phyloP scores from a whole-genome alignment of 257 asterid species.

The Penstemon eatonii region DNA sequence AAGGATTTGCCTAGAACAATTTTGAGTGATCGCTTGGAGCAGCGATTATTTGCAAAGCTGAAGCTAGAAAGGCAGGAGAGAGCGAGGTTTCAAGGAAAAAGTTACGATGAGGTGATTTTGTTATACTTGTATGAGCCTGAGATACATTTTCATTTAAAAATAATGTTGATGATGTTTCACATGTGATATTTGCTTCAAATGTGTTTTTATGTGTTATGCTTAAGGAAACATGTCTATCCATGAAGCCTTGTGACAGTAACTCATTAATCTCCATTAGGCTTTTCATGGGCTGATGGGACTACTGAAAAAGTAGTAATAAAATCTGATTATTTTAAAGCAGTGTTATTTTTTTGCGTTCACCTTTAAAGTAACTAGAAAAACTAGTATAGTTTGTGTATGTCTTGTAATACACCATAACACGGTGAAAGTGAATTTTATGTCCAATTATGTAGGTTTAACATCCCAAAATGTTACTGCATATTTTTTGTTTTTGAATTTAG shows the following conservation, averaged over 20 bases:
- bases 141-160: constrained; percentile 12
- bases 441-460: not conserved
- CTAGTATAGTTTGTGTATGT: not conserved
- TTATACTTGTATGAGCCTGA: constrained; percentile 21
- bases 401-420: constrained; percentile 12
- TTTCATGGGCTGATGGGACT: constrained; percentile 9
- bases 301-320: not conserved
- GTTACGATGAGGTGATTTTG: constrained; percentile 75
- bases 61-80: constrained; percentile 87
- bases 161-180: not conserved
- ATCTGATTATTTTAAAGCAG: not conserved
- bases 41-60: constrained; percentile 64
- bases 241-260: constrained; percentile 10
- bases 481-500: not conserved
- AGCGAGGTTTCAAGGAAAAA: constrained; percentile 74
- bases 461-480: not conserved
- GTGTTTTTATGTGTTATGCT: constrained; percentile 14
- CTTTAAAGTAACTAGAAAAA: not conserved
- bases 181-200: not conserved
- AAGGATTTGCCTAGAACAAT: constrained; percentile 90
- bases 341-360: not conserved
- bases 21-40: constrained; percentile 93
- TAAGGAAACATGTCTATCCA: not conserved
- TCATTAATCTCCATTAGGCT: constrained; percentile 2
- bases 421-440: constrained; percentile 15